Percentiles rank a stretch among this genome's conserved stretches.
Evolutionary conservation across 2,329 filamentous ascomycete genomes (phyloP).

Genomic region (Meredithiella fracta): DNA sequence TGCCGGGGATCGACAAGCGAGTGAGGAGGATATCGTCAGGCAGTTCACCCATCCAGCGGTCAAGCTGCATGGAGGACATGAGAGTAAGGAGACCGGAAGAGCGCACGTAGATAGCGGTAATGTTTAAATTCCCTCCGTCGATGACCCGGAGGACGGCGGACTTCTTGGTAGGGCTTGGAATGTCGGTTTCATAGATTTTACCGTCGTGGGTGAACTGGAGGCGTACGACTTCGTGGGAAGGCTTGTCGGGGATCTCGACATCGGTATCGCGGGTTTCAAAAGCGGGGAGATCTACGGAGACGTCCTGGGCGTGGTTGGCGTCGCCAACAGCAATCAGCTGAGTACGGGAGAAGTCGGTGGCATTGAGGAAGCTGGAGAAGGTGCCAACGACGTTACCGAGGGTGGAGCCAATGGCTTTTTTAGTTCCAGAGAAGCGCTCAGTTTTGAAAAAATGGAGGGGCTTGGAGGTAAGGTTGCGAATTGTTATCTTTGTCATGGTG

Average conservation of each 20-base stretch:
- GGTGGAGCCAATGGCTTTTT: conserved; percentile 27
- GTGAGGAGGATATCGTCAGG: conserved; percentile 57
- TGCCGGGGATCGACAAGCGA: conserved; percentile 77
- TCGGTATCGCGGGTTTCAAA: conserved; percentile 46
- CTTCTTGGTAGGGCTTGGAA: conserved; percentile 43
- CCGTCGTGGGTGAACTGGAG: conserved; percentile 46
- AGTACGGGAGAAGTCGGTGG: conserved; percentile 22
- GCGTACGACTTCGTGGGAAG: conserved; percentile 50
- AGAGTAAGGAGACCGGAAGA: conserved; percentile 36
- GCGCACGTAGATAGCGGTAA: conserved; percentile 51
- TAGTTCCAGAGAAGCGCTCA: conserved; percentile 50
- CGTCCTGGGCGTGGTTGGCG: conserved; percentile 43
- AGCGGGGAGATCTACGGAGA: conserved; percentile 47
- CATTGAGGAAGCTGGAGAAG: conserved; percentile 29
- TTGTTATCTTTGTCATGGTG: conserved; percentile 40
- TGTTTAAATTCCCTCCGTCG: conserved; percentile 34
- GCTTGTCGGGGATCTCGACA: conserved; percentile 44
- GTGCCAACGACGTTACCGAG: conserved; percentile 29
- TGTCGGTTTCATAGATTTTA: conserved; percentile 55
- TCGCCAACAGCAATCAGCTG: conserved; percentile 33
- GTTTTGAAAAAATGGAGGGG: conserved; percentile 50
- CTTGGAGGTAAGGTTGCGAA: conserved; percentile 67
- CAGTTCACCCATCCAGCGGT: conserved; percentile 68
- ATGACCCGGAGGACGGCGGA: conserved; percentile 45
- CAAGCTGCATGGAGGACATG: conserved; percentile 52